Conservation (phyloP, 2,329 filamentous ascomycete genomes). For the Colletotrichum coccodes region DNA sequence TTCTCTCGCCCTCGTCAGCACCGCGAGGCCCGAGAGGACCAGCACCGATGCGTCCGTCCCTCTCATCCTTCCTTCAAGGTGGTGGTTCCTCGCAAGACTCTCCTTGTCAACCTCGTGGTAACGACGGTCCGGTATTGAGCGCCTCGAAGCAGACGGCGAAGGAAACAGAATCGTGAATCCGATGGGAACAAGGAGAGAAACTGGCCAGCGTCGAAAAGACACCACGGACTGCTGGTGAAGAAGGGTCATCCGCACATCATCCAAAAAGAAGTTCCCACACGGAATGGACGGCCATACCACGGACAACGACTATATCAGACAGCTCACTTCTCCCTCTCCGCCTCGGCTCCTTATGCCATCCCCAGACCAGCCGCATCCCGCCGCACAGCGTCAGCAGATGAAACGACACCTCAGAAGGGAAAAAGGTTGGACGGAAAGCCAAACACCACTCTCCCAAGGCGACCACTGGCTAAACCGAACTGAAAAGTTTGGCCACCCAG, state of each 20-base stretch:
- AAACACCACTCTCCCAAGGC: not conserved
- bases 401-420: constrained; percentile 1
- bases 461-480: not conserved
- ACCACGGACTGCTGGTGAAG: not conserved
- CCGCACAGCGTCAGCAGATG: constrained; percentile 9
- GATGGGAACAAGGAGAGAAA: not conserved
- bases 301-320: constrained; percentile 22
- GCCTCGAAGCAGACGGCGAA: not conserved
- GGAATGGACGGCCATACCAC: not conserved
- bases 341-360: not conserved
- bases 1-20: constrained; percentile 41
- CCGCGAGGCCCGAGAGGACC: constrained; percentile 42
- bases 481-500: not conserved
- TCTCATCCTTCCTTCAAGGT: constrained; percentile 35
- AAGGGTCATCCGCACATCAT: constrained; percentile 19
- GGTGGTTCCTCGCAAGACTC: no score
- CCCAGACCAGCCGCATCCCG: not conserved
- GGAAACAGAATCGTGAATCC: not conserved
- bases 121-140: not conserved
- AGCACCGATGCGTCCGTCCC: constrained; percentile 39
- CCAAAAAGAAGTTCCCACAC: not conserved
- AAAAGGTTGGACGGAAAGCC: constrained; percentile 21
- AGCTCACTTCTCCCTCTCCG: not conserved
- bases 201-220: not conserved
- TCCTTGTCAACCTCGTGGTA: no score